Evolutionary conservation across 768 basidiomycete genomes (phyloP).

Genomic region (Tylopilus intermedius): DNA sequence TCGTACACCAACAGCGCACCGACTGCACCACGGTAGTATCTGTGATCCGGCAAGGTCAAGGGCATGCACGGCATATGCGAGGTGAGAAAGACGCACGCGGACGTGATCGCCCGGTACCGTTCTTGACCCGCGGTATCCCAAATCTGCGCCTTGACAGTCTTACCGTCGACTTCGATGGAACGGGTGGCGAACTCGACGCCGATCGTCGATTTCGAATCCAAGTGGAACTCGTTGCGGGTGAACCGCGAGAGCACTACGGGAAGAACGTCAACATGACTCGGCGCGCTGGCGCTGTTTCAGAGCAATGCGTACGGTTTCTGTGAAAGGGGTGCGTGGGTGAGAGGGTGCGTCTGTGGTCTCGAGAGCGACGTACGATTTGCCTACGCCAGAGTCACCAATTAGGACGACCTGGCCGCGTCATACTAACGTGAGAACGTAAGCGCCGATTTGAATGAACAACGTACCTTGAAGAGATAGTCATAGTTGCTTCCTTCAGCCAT

Average conservation of each 20-base stretch:
- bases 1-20: conserved; percentile 92
- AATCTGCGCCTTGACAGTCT: conserved; percentile 97
- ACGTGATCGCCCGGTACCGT: conserved; percentile 95
- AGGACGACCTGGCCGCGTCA: conserved; percentile 75
- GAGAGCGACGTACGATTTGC: conserved; percentile 84
- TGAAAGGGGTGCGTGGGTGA: not conserved
- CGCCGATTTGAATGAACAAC: not conserved
- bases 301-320: conserved; percentile 32
- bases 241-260: conserved; percentile 92
- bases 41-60: conserved; percentile 28
- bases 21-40: conserved; percentile 96
- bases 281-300: not conserved
- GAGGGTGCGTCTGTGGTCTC: not conserved
- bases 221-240: conserved; percentile 98
- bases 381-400: conserved; percentile 98
- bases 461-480: conserved; percentile 98
- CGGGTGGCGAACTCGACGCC: conserved; percentile 98
- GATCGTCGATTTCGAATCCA: conserved; percentile 98
- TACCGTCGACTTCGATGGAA: conserved; percentile 90
- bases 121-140: conserved; percentile 99
- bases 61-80: not conserved
- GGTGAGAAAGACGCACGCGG: conserved; percentile 56
- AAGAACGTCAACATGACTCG: conserved; percentile 2
- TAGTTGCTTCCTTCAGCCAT: conserved; percentile 97
- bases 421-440: not conserved